Evolutionary conservation across 495 filamentous ascomycete genomes (phyloP), one percentile per base, ranked within the genome.

Genomic region (Ramalina intermedia): DNA sequence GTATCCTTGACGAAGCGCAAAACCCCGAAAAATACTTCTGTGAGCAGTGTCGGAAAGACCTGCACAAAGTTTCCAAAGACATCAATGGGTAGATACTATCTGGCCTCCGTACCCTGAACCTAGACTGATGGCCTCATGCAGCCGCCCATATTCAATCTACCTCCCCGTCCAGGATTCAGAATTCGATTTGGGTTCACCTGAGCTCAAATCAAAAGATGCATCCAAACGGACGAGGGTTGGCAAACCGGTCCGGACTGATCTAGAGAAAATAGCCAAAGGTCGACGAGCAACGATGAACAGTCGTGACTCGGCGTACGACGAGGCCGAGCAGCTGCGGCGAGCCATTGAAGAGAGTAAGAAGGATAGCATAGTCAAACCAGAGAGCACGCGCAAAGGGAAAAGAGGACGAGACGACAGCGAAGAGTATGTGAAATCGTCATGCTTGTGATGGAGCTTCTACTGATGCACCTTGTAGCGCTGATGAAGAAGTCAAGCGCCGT

Each of bases 1-100:
- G 91, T 36, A 95, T 99, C 55, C 88, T 87, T 73, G 87, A 94
- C 53, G 87, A 90, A 62, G 81, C 84, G 47, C 80, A 80, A 62
- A 90, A 82, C 60, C 93, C 89, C 29, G 90, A 96, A 41, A 86
- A 96, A 67, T 99, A 99, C 70, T 96, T 87, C 61, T 99, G 91
- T 65, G 91, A 99, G 68, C 73, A 84, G 64, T 99, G 91, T 63
- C 80, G 84, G 54, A 83, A 84, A 62, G 89, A 95, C 59, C 73
- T 94, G 46, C 91, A 99, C 70, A 85, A 76, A 56, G 79, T 91
- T 51, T 80, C 73, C 50, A 79, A 69, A 27, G 85, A 84, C 48
- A 66, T 77, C 57, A 87, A 88, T 74, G 93, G 88, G 91, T 96
- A 74, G 71, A 81, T 78, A 56, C n/a, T 33, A 36, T 41, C 24